Conservation (phyloP, 2,329 filamentous ascomycete species). For the Leptographium flavum region DNA sequence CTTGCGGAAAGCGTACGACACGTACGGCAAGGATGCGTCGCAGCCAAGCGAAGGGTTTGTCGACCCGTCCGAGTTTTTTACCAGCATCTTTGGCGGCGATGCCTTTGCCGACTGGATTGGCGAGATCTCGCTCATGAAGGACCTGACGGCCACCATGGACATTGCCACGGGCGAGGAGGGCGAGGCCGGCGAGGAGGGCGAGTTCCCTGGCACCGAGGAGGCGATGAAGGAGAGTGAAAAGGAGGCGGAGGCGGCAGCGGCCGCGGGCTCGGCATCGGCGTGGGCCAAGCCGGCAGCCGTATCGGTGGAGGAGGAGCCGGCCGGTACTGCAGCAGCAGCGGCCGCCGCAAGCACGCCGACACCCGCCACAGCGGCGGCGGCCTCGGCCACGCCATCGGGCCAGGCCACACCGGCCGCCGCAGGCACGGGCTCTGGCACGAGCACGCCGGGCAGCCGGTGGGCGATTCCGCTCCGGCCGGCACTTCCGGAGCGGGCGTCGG, state of each 20-base stretch:
- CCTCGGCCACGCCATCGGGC: not conserved
- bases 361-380: not conserved
- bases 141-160: slow-evolving; percentile 95
- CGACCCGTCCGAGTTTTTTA: slow-evolving; percentile 95
- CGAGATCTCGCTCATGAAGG: slow-evolving; percentile 97
- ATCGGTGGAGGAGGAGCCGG: slow-evolving; percentile 23
- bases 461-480: slow-evolving; percentile 66
- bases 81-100: slow-evolving; percentile 94
- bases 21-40: slow-evolving; percentile 89
- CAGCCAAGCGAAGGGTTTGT: slow-evolving; percentile 85
- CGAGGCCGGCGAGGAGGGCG: slow-evolving; percentile 29
- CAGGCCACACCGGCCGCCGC: slow-evolving; percentile 11
- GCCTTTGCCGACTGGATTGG: slow-evolving; percentile 94
- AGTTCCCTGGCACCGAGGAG: slow-evolving; percentile 43
- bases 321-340: slow-evolving; percentile 12
- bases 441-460: slow-evolving; percentile 24
- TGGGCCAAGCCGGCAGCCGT: slow-evolving; percentile 20
- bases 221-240: slow-evolving; percentile 42
- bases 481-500: slow-evolving; percentile 69
- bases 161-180: slow-evolving; percentile 58
- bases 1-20: slow-evolving; percentile 85
- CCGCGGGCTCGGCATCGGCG: slow-evolving; percentile 16
- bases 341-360: not conserved
- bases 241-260: slow-evolving; percentile 23
- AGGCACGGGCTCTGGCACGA: slow-evolving; percentile 23